Evolutionary conservation across 1,284 basidiomycete species (phyloP).

Genomic region (Xanthoconium separans): DNA sequence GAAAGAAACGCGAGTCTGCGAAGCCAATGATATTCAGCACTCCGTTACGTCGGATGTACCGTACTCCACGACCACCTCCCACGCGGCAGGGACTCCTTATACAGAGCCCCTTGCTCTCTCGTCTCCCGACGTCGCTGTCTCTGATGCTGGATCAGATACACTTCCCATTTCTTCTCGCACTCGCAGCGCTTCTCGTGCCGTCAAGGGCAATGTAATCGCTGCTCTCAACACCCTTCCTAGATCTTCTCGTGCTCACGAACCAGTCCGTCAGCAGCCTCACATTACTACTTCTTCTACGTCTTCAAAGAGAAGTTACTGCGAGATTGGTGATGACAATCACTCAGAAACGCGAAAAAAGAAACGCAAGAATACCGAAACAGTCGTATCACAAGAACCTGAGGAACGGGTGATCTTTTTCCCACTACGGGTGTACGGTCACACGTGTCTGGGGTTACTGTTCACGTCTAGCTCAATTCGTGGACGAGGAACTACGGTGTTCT

Average conservation of each 20-base stretch:
- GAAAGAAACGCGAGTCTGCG: not conserved
- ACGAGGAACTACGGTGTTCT: slow-evolving; percentile 12
- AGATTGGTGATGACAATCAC: not conserved
- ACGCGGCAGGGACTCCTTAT: too few relatives aligned
- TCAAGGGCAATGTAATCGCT: not conserved
- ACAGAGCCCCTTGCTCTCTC: not conserved
- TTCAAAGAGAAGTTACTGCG: not conserved
- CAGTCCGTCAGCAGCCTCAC: not conserved
- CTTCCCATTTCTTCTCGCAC: not conserved
- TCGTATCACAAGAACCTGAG: not conserved
- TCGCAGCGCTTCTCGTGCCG: not conserved
- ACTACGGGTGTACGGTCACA: not conserved
- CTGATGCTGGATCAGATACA: not conserved
- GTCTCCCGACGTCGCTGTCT: not conserved
- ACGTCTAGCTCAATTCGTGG: slow-evolving; percentile 15
- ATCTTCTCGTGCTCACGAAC: not conserved
- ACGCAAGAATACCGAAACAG: not conserved
- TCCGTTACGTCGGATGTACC: not conserved
- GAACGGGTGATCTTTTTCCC: slow-evolving; percentile 1
- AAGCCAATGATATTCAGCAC: not conserved
- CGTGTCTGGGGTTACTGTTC: slow-evolving; percentile 4
- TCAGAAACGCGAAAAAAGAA: not conserved
- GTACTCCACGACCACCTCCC: not conserved
- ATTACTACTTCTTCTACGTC: not conserved
- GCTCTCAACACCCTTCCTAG: not conserved